phyloP scores from a whole-genome alignment of 345 rosid species.

The Ceriops zippeliana region DNA sequence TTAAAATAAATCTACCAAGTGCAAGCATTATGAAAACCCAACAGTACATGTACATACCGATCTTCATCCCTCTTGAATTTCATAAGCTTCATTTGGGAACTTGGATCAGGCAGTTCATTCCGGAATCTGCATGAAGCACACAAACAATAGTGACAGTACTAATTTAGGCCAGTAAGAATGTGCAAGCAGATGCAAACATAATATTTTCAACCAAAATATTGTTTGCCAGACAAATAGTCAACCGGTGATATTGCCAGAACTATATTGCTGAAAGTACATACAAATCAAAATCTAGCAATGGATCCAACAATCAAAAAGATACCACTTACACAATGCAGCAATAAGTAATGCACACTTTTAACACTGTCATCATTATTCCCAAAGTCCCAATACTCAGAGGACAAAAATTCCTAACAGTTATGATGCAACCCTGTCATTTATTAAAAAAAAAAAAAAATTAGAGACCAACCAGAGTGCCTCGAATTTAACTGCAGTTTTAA shows the following conservation, averaged over 20 bases:
- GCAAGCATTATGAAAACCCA: neutral
- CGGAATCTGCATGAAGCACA: constrained; percentile 57
- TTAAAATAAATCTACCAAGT: neutral
- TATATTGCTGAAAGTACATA: too few relatives aligned
- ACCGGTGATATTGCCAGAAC: too few relatives aligned
- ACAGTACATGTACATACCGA: constrained; percentile 47
- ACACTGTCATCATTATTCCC: too few relatives aligned
- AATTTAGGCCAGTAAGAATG: neutral
- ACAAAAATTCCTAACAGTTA: too few relatives aligned
- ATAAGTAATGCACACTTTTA: too few relatives aligned
- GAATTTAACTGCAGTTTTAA: too few relatives aligned
- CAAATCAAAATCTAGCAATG: neutral
- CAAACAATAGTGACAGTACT: constrained; percentile 11
- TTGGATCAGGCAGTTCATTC: constrained; percentile 96
- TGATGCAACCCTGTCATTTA: too few relatives aligned
- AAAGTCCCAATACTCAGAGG: too few relatives aligned
- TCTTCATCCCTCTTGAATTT: constrained; percentile 73
- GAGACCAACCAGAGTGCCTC: too few relatives aligned
- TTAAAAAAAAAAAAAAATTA: too few relatives aligned
- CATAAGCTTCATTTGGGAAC: constrained; percentile 89
- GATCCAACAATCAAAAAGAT: neutral
- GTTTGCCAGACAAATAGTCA: neutral
- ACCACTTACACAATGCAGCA: too few relatives aligned
- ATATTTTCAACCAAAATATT: constrained; percentile 1
- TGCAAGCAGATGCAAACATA: neutral